Evolutionary conservation across 176 grass and related monocot species (phyloP).

Genomic region (Hordeum marinum): DNA sequence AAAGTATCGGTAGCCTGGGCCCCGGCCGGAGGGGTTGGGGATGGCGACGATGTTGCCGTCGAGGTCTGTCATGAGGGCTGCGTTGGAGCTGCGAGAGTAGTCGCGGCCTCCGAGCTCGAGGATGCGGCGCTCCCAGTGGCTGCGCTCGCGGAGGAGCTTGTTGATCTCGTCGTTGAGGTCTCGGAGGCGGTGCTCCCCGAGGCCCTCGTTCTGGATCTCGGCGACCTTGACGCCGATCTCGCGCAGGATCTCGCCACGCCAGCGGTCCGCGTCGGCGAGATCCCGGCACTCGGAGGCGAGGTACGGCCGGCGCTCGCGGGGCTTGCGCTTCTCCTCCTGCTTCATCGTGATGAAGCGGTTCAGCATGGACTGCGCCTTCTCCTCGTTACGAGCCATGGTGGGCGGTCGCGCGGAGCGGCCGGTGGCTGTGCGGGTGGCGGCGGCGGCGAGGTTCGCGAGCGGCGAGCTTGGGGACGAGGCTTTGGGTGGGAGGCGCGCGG

Average conservation of each 20-base stretch:
- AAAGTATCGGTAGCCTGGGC: constrained; percentile 93
- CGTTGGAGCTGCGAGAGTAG: constrained; percentile 58
- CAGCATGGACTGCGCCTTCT: constrained; percentile 98
- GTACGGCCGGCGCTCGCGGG: constrained; percentile 88
- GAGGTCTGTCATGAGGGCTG: constrained; percentile 87
- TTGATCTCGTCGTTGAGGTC: constrained; percentile 99
- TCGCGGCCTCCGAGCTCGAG: constrained; percentile 80
- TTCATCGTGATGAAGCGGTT: constrained; percentile 99
- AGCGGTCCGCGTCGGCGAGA: constrained; percentile 84
- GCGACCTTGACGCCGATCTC: constrained; percentile 95
- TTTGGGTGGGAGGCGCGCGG: not conserved
- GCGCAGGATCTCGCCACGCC: constrained; percentile 93
- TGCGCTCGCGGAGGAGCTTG: constrained; percentile 92
- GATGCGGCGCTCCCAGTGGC: constrained; percentile 96
- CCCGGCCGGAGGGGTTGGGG: constrained; percentile 81
- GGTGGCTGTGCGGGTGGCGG: constrained; percentile 14
- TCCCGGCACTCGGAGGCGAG: constrained; percentile 94
- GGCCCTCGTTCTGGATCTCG: constrained; percentile 98
- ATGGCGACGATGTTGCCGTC: constrained; percentile 93
- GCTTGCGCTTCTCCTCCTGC: constrained; percentile 97
- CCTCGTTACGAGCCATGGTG: constrained; percentile 92
- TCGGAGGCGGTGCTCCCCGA: constrained; percentile 89
- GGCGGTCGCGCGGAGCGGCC: not conserved
- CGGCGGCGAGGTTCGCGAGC: constrained; percentile 24
- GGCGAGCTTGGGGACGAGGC: constrained; percentile 15